Conservation (phyloP, 2,329 filamentous ascomycete genomes). For the Pseudogymnoascus sp. region DNA sequence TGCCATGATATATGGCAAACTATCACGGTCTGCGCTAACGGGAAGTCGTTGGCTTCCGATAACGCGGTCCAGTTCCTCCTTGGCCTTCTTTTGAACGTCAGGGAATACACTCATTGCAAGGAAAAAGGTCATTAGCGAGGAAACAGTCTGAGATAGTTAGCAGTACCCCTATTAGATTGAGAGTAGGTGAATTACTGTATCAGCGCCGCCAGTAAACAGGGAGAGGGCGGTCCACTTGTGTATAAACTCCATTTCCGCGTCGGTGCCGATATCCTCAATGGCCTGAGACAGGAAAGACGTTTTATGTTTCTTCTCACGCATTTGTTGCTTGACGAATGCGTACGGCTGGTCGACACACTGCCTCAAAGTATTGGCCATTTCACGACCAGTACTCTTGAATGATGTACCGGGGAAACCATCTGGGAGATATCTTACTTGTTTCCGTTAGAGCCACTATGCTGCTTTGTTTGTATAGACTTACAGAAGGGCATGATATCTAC, state of each 20-base stretch:
- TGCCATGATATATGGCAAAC: conserved; percentile 36
- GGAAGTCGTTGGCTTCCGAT: conserved; percentile 39
- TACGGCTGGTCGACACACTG: conserved; percentile 35
- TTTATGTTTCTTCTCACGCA: conserved; percentile 26
- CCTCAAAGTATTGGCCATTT: conserved; percentile 29
- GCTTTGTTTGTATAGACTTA: conserved; percentile 18
- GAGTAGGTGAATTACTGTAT: conserved; percentile 29
- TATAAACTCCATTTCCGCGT: conserved; percentile 28
- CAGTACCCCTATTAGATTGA: conserved; percentile 34
- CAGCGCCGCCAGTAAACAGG: conserved; percentile 36
- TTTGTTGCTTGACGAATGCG: conserved; percentile 36
- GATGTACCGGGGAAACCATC: conserved; percentile 38
- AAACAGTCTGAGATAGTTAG: conserved; percentile 27
- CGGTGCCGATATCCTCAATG: conserved; percentile 28
- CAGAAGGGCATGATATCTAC: conserved; percentile 40
- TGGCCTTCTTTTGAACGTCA: conserved; percentile 38
- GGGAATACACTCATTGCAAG: conserved; percentile 37
- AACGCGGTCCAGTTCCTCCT: conserved; percentile 39
- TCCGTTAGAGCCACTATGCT: conserved; percentile 9
- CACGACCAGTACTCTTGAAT: conserved; percentile 36
- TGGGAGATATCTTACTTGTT: conserved; percentile 33
- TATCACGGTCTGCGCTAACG: conserved; percentile 34
- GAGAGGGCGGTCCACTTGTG: conserved; percentile 37
- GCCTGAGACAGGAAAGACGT: conserved; percentile 35
- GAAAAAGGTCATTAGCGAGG: conserved; percentile 33